Percentiles rank a stretch among this genome's conserved stretches.
Conservation (phyloP, 768 basidiomycete genomes). For the Collybiopsis confluens region DNA sequence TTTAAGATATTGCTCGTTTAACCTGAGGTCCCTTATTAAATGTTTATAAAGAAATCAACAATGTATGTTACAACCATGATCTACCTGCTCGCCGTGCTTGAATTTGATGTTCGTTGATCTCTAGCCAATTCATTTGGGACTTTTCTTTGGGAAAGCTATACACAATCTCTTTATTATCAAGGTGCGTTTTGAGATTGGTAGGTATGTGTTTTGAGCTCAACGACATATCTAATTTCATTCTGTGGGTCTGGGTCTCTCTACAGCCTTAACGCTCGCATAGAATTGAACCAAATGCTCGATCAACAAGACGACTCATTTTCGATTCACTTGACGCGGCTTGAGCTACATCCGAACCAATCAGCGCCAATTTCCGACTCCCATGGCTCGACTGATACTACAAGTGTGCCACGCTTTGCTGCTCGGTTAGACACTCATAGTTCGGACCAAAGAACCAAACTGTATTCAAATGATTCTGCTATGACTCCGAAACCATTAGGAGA, state of each 20-base stretch:
- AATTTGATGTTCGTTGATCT: background rate
- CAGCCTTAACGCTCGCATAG: conserved; percentile 4
- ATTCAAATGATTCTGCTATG: no score
- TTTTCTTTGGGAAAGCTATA: conserved; percentile 6
- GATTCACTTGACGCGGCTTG: no score
- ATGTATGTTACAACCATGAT: background rate
- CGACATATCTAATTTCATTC: background rate
- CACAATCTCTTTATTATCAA: background rate
- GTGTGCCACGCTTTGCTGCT: no score
- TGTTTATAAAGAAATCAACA: background rate
- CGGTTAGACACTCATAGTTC: no score
- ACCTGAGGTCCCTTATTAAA: background rate
- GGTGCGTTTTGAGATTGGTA: conserved; percentile 1
- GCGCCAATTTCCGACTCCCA: no score
- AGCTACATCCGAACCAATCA: no score
- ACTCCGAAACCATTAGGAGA: no score
- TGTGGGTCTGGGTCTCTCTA: background rate
- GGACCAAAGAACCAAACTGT: no score
- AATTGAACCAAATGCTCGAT: background rate
- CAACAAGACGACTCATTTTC: background rate
- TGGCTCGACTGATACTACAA: no score
- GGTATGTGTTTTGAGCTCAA: no score
- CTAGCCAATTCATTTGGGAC: conserved; percentile 3
- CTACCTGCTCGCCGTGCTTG: background rate
- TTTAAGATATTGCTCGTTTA: no score